Conservation (phyloP, 768 basidiomycete genomes). For the Boletus patriciae region DNA sequence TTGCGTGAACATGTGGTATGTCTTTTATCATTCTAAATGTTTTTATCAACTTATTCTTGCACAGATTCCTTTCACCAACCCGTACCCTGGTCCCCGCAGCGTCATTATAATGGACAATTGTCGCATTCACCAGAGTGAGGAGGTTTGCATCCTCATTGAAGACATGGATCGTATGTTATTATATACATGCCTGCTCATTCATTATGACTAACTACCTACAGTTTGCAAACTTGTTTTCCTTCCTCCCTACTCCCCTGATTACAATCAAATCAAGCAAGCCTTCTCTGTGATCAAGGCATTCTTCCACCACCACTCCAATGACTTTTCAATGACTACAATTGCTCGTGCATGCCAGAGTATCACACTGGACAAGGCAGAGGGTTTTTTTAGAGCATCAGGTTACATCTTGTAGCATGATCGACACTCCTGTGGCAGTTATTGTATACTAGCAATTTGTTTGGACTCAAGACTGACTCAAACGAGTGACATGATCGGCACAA, state of each 20-base stretch:
- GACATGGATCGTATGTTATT: conserved; percentile 19
- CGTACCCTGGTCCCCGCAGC: not conserved
- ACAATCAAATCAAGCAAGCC: conserved; percentile 7
- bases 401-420: conserved; percentile 1
- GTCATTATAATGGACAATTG: conserved; percentile 29
- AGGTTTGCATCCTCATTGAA: conserved; percentile 19
- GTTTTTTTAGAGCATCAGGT: not conserved
- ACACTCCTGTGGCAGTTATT: no score
- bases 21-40: not conserved
- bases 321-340: not conserved
- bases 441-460: no score
- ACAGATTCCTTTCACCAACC: conserved; percentile 4
- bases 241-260: not conserved
- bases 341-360: conserved; percentile 2
- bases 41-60: not conserved
- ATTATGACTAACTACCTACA: not conserved
- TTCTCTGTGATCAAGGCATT: not conserved
- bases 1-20: conserved; percentile 10
- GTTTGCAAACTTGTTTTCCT: conserved; percentile 5
- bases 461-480: no score
- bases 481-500: no score
- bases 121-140: conserved; percentile 24
- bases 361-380: not conserved
- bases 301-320: not conserved
- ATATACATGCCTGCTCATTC: not conserved